A percentile compares a stretch with the other conserved stretches of the same genome.
Conservation (phyloP, 1,284 basidiomycete genomes). For the Inonotus hispidus region DNA sequence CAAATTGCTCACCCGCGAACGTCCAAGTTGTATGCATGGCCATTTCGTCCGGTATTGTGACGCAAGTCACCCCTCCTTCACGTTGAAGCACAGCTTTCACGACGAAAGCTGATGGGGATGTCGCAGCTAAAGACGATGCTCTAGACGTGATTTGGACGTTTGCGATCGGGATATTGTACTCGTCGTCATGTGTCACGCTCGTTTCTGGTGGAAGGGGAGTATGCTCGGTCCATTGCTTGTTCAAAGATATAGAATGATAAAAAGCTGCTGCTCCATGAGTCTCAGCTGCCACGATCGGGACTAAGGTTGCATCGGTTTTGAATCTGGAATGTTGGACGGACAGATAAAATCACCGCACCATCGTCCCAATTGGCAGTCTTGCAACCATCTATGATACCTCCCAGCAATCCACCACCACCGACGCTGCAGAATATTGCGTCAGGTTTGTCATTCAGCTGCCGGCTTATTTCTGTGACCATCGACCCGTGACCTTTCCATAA, state of each 20-base stretch:
- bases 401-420: constrained; percentile 66
- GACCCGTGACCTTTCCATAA: constrained; percentile 72
- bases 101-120: constrained; percentile 51
- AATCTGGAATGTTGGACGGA: background rate
- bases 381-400: constrained; percentile 63
- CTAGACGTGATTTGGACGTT: constrained; percentile 55
- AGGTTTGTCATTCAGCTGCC: constrained; percentile 50
- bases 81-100: constrained; percentile 59
- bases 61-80: constrained; percentile 46
- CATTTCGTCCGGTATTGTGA: constrained; percentile 60
- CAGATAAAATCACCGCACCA: constrained; percentile 35
- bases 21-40: constrained; percentile 51
- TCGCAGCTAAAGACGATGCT: constrained; percentile 68
- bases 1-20: constrained; percentile 47
- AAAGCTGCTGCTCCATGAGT: constrained; percentile 70
- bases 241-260: constrained; percentile 62
- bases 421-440: constrained; percentile 73
- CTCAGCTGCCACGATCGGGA: constrained; percentile 59
- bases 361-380: constrained; percentile 56
- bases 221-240: constrained; percentile 32
- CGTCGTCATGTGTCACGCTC: constrained; percentile 24
- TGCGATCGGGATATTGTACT: constrained; percentile 45
- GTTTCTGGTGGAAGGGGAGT: constrained; percentile 18
- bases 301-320: constrained; percentile 30
- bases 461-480: constrained; percentile 57